Conservation (phyloP, 768 basidiomycete genomes). For the Boletus patriciae region DNA sequence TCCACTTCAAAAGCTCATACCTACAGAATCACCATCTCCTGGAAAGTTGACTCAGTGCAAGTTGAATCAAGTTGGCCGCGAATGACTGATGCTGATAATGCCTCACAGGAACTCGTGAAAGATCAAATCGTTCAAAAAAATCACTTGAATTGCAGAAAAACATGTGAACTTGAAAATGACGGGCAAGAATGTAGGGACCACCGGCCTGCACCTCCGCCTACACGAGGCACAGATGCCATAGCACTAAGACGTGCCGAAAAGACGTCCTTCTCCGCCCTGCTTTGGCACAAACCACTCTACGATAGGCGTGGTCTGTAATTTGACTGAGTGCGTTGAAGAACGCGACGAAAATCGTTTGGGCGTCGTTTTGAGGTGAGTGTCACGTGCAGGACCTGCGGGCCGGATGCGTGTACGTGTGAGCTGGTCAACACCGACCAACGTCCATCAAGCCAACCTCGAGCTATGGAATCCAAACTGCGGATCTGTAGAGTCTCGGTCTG, state of each 20-base stretch:
- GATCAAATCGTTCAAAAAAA: neutral
- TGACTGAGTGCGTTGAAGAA: slow-evolving; percentile 36
- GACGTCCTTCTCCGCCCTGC: slow-evolving; percentile 31
- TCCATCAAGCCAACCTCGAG: neutral
- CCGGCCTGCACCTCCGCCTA: slow-evolving; percentile 29
- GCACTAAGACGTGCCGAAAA: slow-evolving; percentile 32
- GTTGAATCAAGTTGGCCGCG: neutral
- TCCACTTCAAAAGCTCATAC: neutral
- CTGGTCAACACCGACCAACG: neutral
- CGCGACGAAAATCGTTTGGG: neutral
- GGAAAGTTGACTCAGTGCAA: neutral
- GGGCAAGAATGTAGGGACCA: slow-evolving; percentile 27
- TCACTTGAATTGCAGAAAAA: neutral
- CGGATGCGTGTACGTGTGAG: neutral
- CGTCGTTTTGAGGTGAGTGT: neutral
- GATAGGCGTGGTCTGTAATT: slow-evolving; percentile 30
- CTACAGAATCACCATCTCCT: neutral
- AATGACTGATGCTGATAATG: no score
- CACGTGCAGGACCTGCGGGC: slow-evolving; percentile 37
- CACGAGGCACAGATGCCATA: slow-evolving; percentile 24
- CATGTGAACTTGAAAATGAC: neutral
- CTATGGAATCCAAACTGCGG: neutral
- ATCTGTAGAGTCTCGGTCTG: neutral
- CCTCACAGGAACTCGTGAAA: neutral
- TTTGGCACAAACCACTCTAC: slow-evolving; percentile 36